Base-by-base conservation (phyloP, 179 eudicot genomes). In the Silene coronaria region DNA sequence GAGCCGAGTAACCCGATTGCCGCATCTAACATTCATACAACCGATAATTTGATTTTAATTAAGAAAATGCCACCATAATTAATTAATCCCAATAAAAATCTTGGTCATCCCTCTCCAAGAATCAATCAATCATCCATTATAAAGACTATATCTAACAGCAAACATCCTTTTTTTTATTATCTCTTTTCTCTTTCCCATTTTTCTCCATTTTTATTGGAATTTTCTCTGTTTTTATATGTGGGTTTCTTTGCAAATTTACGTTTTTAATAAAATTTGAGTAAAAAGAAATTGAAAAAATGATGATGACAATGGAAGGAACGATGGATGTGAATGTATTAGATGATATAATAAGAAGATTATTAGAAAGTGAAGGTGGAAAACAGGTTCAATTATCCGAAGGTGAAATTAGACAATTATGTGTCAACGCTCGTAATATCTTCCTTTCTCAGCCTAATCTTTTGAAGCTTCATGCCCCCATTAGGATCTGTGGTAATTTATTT, bases 381-480 rank as follows among this genome's bases (percentile, higher is more conserved):
- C 98, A 93, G 78, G 98, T 89, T 4, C 93, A 93, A 84, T 82
- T 93, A 26, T 91, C 96, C 0, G 98, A 93, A 71, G 90, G 88
- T 17, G 98, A 93, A 89, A 93, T 93, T 85, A 85, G 97, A 11
- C 97, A 90, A 82, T 91, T 93, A 69, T 93, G 98, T 80, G 90
- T 91, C 84, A 89, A 84, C 83, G 91, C 97, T 61, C 88, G 97
- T 14, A 88, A 90, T 75, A 89, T 93, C 79, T 91, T 93, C 71
- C 86, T 93, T 14, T 85, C 92, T 72, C 92, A 92, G 84, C 96
- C 97, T 67, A 91, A 82, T 85, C 96, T 93, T 66, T 92, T 93
- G 11, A 61, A 82, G 51, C 85, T 93, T 32, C 90, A 73, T 65
- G 96, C 98, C 21, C 97, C 98, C 19, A 76, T 93, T 82, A 86